phyloP scores from a whole-genome alignment of 2,329 filamentous ascomycete genomes.

The Hysterium pulicare region DNA sequence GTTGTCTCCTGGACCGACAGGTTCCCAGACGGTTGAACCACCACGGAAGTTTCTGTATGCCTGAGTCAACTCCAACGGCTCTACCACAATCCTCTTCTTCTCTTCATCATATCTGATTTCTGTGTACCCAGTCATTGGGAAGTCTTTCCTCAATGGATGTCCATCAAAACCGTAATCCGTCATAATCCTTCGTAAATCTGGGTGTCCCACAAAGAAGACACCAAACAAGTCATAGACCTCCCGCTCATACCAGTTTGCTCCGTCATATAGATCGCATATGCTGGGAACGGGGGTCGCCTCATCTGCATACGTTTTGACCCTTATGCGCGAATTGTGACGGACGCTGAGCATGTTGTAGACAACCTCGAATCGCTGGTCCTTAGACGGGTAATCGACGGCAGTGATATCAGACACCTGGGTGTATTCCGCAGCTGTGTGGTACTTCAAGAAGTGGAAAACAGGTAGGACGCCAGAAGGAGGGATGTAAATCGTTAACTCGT shows the following conservation, averaged over 20 bases:
- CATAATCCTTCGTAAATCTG: slow-evolving; percentile 95
- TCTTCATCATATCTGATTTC: slow-evolving; percentile 98
- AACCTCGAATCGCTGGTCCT: slow-evolving; percentile 93
- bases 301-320: slow-evolving; percentile 98
- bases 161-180: slow-evolving; percentile 99
- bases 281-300: slow-evolving; percentile 92
- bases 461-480: slow-evolving; percentile 83
- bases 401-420: slow-evolving; percentile 92
- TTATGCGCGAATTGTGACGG: slow-evolving; percentile 92
- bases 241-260: slow-evolving; percentile 97
- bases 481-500: slow-evolving; percentile 94
- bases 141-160: slow-evolving; percentile 95
- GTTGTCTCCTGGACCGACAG: slow-evolving; percentile 69
- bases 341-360: slow-evolving; percentile 97
- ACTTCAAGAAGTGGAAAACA: slow-evolving; percentile 91
- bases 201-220: slow-evolving; percentile 93
- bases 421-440: slow-evolving; percentile 96
- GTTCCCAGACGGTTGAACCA: slow-evolving; percentile 63
- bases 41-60: slow-evolving; percentile 98
- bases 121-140: slow-evolving; percentile 95
- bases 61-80: slow-evolving; percentile 95
- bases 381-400: slow-evolving; percentile 91
- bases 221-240: slow-evolving; percentile 98
- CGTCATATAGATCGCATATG: slow-evolving; percentile 81
- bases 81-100: slow-evolving; percentile 98